These are phyloP conservation scores for Phytopythium chamaehyphon DNA, from an alignment of 352 stramenopile genomes.

Conservation along the genomic window DNA sequence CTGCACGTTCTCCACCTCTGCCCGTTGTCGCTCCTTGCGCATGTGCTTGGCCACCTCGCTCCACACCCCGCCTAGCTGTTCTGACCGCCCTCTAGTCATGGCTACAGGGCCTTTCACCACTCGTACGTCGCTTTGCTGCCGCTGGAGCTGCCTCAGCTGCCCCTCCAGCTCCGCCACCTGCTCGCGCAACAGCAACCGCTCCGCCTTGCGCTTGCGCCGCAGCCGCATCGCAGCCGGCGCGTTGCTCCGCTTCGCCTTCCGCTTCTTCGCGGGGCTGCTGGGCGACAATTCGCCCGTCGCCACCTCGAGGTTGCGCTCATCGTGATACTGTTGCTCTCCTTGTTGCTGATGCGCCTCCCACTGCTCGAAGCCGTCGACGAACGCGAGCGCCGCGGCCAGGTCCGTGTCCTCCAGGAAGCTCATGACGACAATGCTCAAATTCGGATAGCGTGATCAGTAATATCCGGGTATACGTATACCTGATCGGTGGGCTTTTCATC, in stretches of 20 bases:
- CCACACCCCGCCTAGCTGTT: neutral
- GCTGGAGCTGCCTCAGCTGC: neutral
- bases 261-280: neutral
- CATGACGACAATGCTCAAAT: neutral
- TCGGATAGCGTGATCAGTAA: neutral
- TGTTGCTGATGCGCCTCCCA: neutral
- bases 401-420: constrained; percentile 11
- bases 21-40: neutral
- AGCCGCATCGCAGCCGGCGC: constrained; percentile 4
- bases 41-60: neutral
- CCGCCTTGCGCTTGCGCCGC: constrained; percentile 7
- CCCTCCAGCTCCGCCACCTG: constrained; percentile 1
- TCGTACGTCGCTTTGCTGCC: neutral
- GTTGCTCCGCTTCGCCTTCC: constrained; percentile 5
- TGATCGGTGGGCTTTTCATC: neutral
- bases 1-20: constrained; percentile 7
- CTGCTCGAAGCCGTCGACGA: constrained; percentile 22
- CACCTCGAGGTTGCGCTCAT: neutral
- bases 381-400: constrained; percentile 26
- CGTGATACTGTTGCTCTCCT: neutral
- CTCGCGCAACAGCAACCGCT: constrained; percentile 4
- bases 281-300: no score
- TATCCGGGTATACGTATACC: neutral
- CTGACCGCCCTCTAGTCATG: neutral
- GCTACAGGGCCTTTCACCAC: no score